A percentile compares a stretch with the other conserved stretches of the same genome.
Conservation (phyloP, 2,329 filamentous ascomycete genomes). For the Ambrosiella cleistominuta region DNA sequence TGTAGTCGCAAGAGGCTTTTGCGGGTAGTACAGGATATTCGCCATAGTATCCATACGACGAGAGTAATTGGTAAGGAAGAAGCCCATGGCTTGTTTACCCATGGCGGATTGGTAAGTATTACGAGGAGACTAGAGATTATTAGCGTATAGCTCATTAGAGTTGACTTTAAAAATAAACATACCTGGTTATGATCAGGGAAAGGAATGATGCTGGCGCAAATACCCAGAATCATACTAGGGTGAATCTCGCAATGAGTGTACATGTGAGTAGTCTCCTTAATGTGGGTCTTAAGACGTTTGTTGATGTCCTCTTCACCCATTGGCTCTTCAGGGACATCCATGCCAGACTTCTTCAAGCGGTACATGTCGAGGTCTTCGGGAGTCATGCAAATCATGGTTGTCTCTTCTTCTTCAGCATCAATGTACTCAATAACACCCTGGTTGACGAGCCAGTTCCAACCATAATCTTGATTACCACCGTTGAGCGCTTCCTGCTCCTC, state of each 20-base stretch:
- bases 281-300: constrained; percentile 69
- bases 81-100: constrained; percentile 99
- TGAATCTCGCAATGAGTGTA: constrained; percentile 99
- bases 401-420: constrained; percentile 96
- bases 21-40: constrained; percentile 96
- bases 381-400: constrained; percentile 98
- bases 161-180: constrained; percentile 18
- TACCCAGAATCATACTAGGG: constrained; percentile 95
- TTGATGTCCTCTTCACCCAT: constrained; percentile 53
- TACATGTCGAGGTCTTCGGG: constrained; percentile 81
- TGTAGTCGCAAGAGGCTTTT: constrained; percentile 91
- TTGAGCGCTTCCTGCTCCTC: constrained; percentile 53
- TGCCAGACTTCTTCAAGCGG: constrained; percentile 49
- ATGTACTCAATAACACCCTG: constrained; percentile 86
- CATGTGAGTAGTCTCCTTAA: constrained; percentile 73
- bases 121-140: constrained; percentile 57
- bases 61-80: constrained; percentile 93
- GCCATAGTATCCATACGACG: constrained; percentile 99
- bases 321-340: constrained; percentile 34
- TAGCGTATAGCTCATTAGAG: constrained; percentile 16
- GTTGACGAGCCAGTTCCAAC: constrained; percentile 74
- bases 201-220: constrained; percentile 97
- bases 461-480: constrained; percentile 46
- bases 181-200: constrained; percentile 97
- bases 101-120: constrained; percentile 99